Evolutionary conservation across 345 rosid genomes (phyloP), one percentile per base, ranked within the genome.

Genomic region (Stellera chamaejasme): DNA sequence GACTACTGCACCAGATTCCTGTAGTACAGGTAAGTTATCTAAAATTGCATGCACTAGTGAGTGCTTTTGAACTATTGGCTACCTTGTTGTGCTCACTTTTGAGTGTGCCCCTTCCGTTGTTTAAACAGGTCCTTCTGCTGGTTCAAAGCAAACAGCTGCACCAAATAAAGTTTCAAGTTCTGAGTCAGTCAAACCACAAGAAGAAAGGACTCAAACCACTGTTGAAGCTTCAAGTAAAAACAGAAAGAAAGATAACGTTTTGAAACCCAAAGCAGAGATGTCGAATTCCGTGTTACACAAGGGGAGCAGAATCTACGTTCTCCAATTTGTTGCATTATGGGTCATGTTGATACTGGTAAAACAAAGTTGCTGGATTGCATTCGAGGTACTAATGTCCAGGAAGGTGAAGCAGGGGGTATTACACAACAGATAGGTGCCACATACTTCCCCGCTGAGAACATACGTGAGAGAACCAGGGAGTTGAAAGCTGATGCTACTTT

Each of bases 381-480:
- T 50, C 85, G 97, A 63, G 97, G 97, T 51, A 93, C 96, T 50
- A 89, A 87, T 76, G 99, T 89, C 49, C 99, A 89, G 79, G 99
- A 89, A 79, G 99, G 99, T 54, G 99, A 93, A 77, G 97, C 92
- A 59, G 99, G 99, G 58, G 99, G 99, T 62, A 93, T 93, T 51
- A 93, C 99, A 43, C 99, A 93, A 59, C 99, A 93, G 77, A 93
- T 89, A 61, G 99, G 99, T 65, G 99, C 97, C 50, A 93, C 99
- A 43, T 93, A 89, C 69, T 84, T 93, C 64, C 99, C 99, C 49
- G 91, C 94, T 2, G 87, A 66, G 69, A 89, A 89, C 77, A 93
- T 93, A 66, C 80, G 92, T 27, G 99, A 93, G 72, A 84, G 96
- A 72, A 93, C 99, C 6, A 87, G 66, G 78, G 96, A 93, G 71